Evolutionary conservation across 2,329 filamentous ascomycete genomes (phyloP).

Genomic region (Talaromyces sp.): DNA sequence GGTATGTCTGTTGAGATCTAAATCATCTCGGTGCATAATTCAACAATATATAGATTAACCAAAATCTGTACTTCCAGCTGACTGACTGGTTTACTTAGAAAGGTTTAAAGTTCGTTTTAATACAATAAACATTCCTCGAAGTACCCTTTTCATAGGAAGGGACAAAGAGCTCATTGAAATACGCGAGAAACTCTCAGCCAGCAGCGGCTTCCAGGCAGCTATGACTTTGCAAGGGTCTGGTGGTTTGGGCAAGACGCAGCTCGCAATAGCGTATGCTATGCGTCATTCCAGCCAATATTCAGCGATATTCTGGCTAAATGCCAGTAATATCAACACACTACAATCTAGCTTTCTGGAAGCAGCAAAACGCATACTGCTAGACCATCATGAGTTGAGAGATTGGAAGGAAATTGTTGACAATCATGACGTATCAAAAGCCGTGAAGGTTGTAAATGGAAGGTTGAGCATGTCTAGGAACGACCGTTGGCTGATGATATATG

Average conservation of each 20-base stretch:
- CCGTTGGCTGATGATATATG: slow-evolving; percentile 12
- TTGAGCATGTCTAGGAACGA: slow-evolving; percentile 2
- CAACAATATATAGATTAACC: no score
- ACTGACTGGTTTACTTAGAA: not conserved
- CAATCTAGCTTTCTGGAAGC: slow-evolving; percentile 25
- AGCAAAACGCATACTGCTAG: not conserved
- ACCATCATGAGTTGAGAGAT: not conserved
- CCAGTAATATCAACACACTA: slow-evolving; percentile 33
- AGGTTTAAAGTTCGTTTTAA: no score
- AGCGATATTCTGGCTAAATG: slow-evolving; percentile 43
- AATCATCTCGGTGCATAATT: no score
- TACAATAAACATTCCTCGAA: no score
- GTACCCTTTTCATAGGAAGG: no score
- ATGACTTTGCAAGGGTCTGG: slow-evolving; percentile 35
- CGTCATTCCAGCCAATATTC: slow-evolving; percentile 33
- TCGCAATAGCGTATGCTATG: slow-evolving; percentile 35
- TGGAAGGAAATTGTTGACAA: not conserved
- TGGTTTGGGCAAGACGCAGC: slow-evolving; percentile 46
- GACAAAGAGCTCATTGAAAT: not conserved
- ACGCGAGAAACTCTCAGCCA: not conserved
- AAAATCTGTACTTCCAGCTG: no score
- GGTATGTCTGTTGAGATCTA: no score
- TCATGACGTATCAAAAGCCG: not conserved
- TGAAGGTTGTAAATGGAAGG: not conserved
- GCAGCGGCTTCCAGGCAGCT: slow-evolving; percentile 17